Evolutionary conservation across 2,329 filamentous ascomycete species (phyloP), one percentile per base, ranked within the genome.

Genomic region (Parafenestella ontariensis): DNA sequence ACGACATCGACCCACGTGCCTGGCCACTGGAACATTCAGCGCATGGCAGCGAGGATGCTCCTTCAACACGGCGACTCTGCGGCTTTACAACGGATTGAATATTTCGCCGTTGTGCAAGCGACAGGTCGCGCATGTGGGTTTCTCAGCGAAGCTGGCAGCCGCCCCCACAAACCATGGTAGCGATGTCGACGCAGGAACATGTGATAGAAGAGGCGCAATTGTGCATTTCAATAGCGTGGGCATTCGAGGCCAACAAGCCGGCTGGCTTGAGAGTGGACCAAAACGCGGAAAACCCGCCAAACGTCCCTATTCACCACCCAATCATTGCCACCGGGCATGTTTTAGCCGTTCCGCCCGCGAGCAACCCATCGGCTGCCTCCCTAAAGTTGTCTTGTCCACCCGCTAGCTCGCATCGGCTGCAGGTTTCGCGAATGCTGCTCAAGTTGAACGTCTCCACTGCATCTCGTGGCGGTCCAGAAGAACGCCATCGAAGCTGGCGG

Each of bases 391-490:
- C 15, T 18, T 46, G 24, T 36, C 34, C 26, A 36, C 23, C 46
- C 52, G 52, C 52, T 46, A 42, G 41, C 23, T 29, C 40, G 3
- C 17, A 18, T 43, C 23, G 36, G 52, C 45, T 52, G 50, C 45
- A 45, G 43, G 26, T 5, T 43, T 41, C 34, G 34, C n/a, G 34
- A 46, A 33, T 18, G 33, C 21, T 20, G 46, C 21, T 46, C 23
- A 46, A 31, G 48, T 17, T 49, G 20, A 42, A 33, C 39, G 45
- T 42, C 23, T 37, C 40, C 28, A 42, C 26, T 46, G 43, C 31
- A 48, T 37, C 43, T 10, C 42, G 50, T 52, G 54, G 52, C 49
- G 56, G 52, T 55, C 57, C 48, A 60, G 57, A 51, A 42, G 37
- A 52, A 42, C 54, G 52, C 57, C 54, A 60, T 54, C 17, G 29